Evolutionary conservation across 2,329 filamentous ascomycete genomes (phyloP).

Genomic region (Fusarium multiceps): DNA sequence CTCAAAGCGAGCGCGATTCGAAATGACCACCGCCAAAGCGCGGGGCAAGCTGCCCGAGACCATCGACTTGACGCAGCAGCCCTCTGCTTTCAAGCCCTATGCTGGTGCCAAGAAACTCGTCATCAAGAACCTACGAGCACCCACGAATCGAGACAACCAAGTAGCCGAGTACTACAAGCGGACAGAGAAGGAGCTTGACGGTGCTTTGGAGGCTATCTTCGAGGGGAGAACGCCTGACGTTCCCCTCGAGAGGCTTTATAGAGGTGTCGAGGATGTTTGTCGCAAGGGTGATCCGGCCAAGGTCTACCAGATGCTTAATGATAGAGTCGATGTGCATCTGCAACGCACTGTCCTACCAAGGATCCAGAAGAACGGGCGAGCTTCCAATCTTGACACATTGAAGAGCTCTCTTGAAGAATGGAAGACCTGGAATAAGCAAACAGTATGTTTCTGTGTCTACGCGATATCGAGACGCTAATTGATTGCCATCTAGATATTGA

Average conservation of each 20-base stretch:
- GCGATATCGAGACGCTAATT: slow-evolving; percentile 10
- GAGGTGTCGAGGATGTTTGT: slow-evolving; percentile 91
- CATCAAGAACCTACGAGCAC: slow-evolving; percentile 88
- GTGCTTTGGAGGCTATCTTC: slow-evolving; percentile 80
- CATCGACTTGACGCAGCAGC: slow-evolving; percentile 50
- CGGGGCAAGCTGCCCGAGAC: slow-evolving; percentile 56
- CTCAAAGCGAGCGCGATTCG: slow-evolving; percentile 50
- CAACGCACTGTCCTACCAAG: slow-evolving; percentile 67
- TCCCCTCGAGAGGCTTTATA: slow-evolving; percentile 90
- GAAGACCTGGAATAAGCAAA: slow-evolving; percentile 81
- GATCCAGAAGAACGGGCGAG: slow-evolving; percentile 62
- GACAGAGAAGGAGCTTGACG: slow-evolving; percentile 78
- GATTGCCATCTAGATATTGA: slow-evolving; percentile 66
- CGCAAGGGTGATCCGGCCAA: slow-evolving; percentile 77
- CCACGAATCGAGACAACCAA: slow-evolving; percentile 66
- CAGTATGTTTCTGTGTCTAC: slow-evolving; percentile 62
- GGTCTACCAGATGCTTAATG: slow-evolving; percentile 74
- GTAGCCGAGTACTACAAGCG: slow-evolving; percentile 82
- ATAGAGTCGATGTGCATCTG: slow-evolving; percentile 75
- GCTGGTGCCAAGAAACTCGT: slow-evolving; percentile 84
- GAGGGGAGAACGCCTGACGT: slow-evolving; percentile 68
- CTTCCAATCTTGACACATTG: slow-evolving; percentile 72
- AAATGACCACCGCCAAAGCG: slow-evolving; percentile 53
- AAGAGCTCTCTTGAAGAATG: slow-evolving; percentile 69
- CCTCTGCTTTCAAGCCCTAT: slow-evolving; percentile 74